phyloP scores from a whole-genome alignment of 192 early-diverging fungal species.

The Backusella parvicylindrica region DNA sequence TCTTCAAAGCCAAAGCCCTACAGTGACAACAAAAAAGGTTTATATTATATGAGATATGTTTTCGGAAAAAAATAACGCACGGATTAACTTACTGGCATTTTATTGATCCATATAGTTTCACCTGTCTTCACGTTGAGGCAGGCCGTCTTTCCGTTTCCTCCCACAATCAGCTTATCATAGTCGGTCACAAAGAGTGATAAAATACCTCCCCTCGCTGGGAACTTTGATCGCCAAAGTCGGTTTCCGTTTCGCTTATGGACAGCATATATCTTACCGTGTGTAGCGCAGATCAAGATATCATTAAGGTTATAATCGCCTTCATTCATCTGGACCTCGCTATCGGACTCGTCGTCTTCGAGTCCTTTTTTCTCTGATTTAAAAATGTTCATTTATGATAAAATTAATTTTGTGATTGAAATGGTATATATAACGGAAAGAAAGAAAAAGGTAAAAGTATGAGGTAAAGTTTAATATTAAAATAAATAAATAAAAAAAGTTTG shows the following conservation, averaged over 20 bases:
- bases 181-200: slow-evolving; percentile 1
- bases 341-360: not conserved
- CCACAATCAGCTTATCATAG: not conserved
- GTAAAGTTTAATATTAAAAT: not conserved
- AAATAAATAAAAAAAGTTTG: not conserved
- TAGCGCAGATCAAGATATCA: not conserved
- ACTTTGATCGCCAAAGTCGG: not conserved
- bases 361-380: not conserved
- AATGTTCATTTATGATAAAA: not conserved
- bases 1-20: slow-evolving; percentile 4
- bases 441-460: not conserved
- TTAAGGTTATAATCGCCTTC: not conserved
- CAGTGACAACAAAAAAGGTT: not conserved
- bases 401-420: not conserved
- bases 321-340: not conserved
- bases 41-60: not conserved
- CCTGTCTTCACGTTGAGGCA: not conserved
- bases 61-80: not conserved
- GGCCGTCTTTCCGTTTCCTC: not conserved
- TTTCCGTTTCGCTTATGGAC: not conserved
- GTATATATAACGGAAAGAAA: not conserved
- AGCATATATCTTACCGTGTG: not conserved
- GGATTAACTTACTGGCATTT: not conserved
- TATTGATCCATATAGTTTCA: not conserved
- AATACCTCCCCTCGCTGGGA: not conserved